Base-by-base conservation (phyloP, 257 asterid genomes). In the Euphrasia confusa region DNA sequence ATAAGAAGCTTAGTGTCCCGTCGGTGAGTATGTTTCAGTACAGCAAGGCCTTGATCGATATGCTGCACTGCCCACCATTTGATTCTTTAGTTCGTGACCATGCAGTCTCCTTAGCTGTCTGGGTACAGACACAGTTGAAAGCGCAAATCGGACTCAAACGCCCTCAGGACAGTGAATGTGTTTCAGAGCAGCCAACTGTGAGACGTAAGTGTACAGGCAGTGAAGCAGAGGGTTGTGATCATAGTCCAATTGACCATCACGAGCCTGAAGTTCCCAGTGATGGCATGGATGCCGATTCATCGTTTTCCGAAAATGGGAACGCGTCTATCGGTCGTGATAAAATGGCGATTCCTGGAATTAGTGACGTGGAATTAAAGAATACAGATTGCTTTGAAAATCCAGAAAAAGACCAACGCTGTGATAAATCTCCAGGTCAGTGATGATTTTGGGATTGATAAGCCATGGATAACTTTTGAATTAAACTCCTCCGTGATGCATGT, bases 81-180 rank as follows among this genome's bases (percentile, higher is more conserved):
- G 96, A 89, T 78, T 92, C 96, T 63, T 66, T 84, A 72, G 81
- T 77, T 39, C 88, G 97, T 61, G 98, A 92, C 76, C 90, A 84
- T 75, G 95, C 95, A 70, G 79, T 81, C 71, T 72, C 89, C 37
- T 68, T 89, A 75, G 83, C 95, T 37, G 78, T 84, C 28, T 83
- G 85, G 90, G 79, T 83, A 52, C 86, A 84, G 82, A 79, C 32
- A 79, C 90, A 86, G 77, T 64, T 89, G 77, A 78, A 79, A 65
- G 58, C 57, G 21, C 95, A 74, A 71, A 71, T 81, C 15, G 73
- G 81, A 57, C 58, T 54, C 60, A 48, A 7, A 65, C 74, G 68
- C 78, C 55, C 30, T 57, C 72, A 11, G 53, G 53, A 47, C 18
- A 12, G 18, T 47, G 17, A 47, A 1, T 12, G 57, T 76, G 63